These are phyloP conservation scores for Cladorrhinum sp. DNA, from an alignment of 2,329 filamentous ascomycete species.

Conservation along the genomic window DNA sequence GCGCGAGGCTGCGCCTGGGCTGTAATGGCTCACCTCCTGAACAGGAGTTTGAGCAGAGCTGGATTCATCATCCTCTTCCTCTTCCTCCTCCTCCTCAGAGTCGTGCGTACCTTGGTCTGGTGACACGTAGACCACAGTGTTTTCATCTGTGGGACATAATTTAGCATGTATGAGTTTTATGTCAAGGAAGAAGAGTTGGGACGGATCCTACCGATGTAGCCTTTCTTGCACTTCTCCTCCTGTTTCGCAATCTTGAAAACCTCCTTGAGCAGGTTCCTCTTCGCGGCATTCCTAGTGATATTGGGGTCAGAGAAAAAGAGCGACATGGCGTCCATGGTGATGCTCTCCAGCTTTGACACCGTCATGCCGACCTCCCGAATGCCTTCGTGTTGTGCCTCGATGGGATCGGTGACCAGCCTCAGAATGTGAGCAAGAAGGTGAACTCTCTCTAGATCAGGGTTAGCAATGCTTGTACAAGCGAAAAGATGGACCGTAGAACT, in stretches of 20 bases:
- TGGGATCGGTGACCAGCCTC: conserved; percentile 53
- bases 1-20: conserved; percentile 32
- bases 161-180: conserved; percentile 16
- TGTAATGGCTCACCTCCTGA: background rate
- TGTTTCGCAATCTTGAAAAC: conserved; percentile 59
- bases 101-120: conserved; percentile 51
- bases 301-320: conserved; percentile 58
- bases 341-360: conserved; percentile 55
- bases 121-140: conserved; percentile 49
- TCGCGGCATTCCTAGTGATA: conserved; percentile 50
- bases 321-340: conserved; percentile 56
- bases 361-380: conserved; percentile 53
- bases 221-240: conserved; percentile 55
- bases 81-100: conserved; percentile 48
- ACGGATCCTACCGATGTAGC: conserved; percentile 52
- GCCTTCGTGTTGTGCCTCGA: conserved; percentile 46
- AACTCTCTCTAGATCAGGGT: conserved; percentile 51
- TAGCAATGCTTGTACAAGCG: background rate
- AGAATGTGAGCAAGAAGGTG: conserved; percentile 59
- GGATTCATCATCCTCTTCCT: conserved; percentile 34
- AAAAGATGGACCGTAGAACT: conserved; percentile 18
- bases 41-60: background rate
- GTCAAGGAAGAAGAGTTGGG: background rate
- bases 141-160: conserved; percentile 40
- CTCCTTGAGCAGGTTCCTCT: conserved; percentile 55